Evolutionary conservation across 345 rosid genomes (phyloP).

Genomic region (Odontarrhena argentea): DNA sequence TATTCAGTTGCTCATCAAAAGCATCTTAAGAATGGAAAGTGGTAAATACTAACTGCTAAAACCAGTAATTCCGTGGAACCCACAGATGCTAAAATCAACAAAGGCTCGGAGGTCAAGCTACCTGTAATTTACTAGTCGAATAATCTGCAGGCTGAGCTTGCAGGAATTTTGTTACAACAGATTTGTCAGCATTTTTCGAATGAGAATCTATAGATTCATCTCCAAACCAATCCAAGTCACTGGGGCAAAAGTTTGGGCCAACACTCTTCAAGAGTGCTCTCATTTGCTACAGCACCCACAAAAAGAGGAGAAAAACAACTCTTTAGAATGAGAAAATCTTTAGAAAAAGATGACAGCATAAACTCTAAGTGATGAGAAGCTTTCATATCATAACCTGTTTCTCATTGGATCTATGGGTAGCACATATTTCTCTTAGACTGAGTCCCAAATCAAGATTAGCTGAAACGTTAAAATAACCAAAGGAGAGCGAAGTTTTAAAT

Average conservation of each 20-base stretch:
- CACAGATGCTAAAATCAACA: conserved; percentile 19
- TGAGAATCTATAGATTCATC: conserved; percentile 52
- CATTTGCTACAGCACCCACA: conserved; percentile 70
- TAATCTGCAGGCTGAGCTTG: conserved; percentile 84
- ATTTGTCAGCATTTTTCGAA: conserved; percentile 76
- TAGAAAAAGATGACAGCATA: conserved; percentile 12
- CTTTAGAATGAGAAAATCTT: conserved; percentile 23
- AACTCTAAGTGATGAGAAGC: conserved; percentile 6
- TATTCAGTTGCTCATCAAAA: conserved; percentile 24
- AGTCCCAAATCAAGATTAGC: conserved; percentile 79
- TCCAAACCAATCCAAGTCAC: conserved; percentile 78
- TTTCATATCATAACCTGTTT: conserved; percentile 62
- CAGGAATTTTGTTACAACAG: conserved; percentile 77
- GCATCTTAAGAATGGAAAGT: conserved; percentile 11
- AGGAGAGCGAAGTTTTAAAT: neutral
- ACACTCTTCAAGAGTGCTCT: conserved; percentile 75
- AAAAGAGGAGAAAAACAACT: neutral
- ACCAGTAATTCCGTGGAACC: conserved; percentile 5
- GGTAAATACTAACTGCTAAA: conserved; percentile 17
- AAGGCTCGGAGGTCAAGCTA: conserved; percentile 28
- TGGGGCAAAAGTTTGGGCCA: conserved; percentile 80
- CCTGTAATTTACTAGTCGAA: conserved; percentile 87
- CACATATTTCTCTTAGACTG: conserved; percentile 83
- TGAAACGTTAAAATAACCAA: conserved; percentile 35
- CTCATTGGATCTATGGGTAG: conserved; percentile 86